These are phyloP conservation scores for Aphanomyces euteiches DNA, from an alignment of 352 stramenopile species.

Conservation along the genomic window DNA sequence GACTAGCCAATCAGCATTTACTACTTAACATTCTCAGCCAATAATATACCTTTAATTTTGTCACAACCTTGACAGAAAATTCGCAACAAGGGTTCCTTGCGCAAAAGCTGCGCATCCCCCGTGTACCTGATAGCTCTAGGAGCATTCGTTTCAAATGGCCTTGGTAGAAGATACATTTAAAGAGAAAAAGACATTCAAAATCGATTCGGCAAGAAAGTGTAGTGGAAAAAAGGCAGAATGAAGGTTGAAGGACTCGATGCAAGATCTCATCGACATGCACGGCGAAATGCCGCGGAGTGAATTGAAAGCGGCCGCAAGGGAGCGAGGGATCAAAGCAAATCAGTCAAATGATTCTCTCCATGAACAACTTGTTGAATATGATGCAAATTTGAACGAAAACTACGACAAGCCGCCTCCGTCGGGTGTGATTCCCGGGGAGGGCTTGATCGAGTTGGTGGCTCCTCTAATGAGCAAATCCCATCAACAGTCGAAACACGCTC, in stretches of 20 bases:
- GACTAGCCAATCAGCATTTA: too few relatives aligned
- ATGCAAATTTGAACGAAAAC: conserved; percentile 7
- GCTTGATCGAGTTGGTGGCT: background rate
- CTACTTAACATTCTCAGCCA: too few relatives aligned
- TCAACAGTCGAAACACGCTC: background rate
- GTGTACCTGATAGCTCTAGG: too few relatives aligned
- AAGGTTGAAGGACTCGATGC: background rate
- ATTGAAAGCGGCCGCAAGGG: background rate
- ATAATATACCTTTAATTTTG: too few relatives aligned
- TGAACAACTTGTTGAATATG: conserved; percentile 7
- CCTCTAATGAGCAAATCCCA: background rate
- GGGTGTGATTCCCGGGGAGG: background rate
- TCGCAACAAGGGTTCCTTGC: too few relatives aligned
- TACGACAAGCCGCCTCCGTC: background rate
- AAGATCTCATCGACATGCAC: background rate
- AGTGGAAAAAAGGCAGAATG: too few relatives aligned
- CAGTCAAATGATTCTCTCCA: background rate
- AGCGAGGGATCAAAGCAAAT: conserved; percentile 4
- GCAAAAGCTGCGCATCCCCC: too few relatives aligned
- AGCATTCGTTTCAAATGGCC: too few relatives aligned
- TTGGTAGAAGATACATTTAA: too few relatives aligned
- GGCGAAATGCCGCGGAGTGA: background rate
- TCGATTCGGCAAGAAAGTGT: too few relatives aligned
- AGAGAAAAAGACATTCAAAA: too few relatives aligned
- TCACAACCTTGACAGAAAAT: too few relatives aligned